A percentile compares a stretch with the other conserved stretches of the same genome.
Conservation (phyloP, 2,329 filamentous ascomycete genomes). For the Leptosphaerulina australis region DNA sequence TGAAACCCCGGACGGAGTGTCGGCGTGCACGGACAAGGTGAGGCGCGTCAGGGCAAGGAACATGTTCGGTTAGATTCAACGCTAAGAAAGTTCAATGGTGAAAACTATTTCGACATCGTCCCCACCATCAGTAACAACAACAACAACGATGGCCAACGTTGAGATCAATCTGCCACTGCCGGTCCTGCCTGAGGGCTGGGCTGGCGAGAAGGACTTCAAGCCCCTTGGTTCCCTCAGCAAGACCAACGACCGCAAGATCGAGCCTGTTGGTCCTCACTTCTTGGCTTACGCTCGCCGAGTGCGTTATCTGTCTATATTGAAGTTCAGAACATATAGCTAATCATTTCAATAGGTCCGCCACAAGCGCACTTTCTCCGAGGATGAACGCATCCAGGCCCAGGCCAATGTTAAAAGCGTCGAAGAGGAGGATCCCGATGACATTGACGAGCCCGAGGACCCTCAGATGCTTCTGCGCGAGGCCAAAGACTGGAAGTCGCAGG, state of each 20-base stretch:
- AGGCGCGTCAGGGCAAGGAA: not conserved
- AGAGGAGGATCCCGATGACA: conserved; percentile 85
- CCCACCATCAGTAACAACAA: conserved; percentile 11
- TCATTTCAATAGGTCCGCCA: conserved; percentile 67
- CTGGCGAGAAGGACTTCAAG: conserved; percentile 91
- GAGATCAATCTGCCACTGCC: conserved; percentile 72
- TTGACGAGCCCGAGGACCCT: conserved; percentile 91
- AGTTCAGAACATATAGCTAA: conserved; percentile 22
- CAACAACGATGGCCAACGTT: conserved; percentile 66
- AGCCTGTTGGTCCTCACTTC: conserved; percentile 97
- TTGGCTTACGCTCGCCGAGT: conserved; percentile 94
- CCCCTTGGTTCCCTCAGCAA: conserved; percentile 75
- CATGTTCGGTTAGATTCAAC: not conserved
- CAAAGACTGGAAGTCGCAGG: conserved; percentile 99
- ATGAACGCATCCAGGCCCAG: conserved; percentile 95
- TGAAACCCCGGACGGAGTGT: conserved; percentile 5
- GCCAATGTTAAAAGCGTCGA: conserved; percentile 95
- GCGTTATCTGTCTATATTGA: conserved; percentile 35
- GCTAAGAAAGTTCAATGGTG: conserved; percentile 8
- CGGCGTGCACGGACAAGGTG: not conserved
- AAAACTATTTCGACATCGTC: conserved; percentile 19
- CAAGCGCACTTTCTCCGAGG: conserved; percentile 97
- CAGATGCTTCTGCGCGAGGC: conserved; percentile 90
- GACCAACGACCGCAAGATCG: conserved; percentile 83
- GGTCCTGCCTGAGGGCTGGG: conserved; percentile 78